Percentiles rank a stretch among this genome's conserved stretches.
phyloP scores from a whole-genome alignment of 1,284 basidiomycete species.

The Apiotrichum brassicae region DNA sequence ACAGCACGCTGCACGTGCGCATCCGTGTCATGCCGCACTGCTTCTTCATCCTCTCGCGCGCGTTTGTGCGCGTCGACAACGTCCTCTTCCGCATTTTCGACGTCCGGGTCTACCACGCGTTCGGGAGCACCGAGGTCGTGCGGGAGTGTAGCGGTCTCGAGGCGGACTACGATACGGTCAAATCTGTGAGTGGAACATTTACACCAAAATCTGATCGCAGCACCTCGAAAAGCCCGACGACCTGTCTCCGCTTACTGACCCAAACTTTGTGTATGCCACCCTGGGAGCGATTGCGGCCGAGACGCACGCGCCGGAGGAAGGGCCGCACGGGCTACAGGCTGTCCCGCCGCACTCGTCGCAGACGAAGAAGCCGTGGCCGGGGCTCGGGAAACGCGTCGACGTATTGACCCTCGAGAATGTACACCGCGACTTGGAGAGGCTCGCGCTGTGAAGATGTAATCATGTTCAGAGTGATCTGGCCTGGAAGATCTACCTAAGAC shows the following conservation, averaged over 20 bases:
- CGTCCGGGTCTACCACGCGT: conserved; percentile 83
- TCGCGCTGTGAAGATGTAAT: too few species aligned
- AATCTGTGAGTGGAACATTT: conserved; percentile 53
- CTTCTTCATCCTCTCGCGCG: conserved; percentile 81
- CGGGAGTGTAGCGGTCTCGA: conserved; percentile 85
- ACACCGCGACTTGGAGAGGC: too few species aligned
- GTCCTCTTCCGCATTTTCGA: conserved; percentile 90
- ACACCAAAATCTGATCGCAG: not conserved
- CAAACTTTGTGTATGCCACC: conserved; percentile 73
- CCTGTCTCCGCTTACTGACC: conserved; percentile 79
- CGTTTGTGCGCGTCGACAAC: conserved; percentile 90
- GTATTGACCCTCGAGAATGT: conserved; percentile 32
- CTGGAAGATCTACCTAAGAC: too few species aligned
- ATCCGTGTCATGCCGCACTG: conserved; percentile 97
- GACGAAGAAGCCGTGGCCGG: conserved; percentile 67
- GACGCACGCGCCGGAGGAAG: not conserved
- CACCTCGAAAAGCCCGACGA: conserved; percentile 72
- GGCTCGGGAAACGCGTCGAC: conserved; percentile 51
- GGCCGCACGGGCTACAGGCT: not conserved
- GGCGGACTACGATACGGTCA: conserved; percentile 74
- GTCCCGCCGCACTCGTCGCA: not conserved
- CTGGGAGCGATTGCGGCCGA: conserved; percentile 61
- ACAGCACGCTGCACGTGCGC: conserved; percentile 70
- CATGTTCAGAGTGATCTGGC: too few species aligned
- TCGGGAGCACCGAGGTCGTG: conserved; percentile 57